phyloP scores from a whole-genome alignment of 2,329 filamentous ascomycete genomes.

The Emergomyces pasteurianus region DNA sequence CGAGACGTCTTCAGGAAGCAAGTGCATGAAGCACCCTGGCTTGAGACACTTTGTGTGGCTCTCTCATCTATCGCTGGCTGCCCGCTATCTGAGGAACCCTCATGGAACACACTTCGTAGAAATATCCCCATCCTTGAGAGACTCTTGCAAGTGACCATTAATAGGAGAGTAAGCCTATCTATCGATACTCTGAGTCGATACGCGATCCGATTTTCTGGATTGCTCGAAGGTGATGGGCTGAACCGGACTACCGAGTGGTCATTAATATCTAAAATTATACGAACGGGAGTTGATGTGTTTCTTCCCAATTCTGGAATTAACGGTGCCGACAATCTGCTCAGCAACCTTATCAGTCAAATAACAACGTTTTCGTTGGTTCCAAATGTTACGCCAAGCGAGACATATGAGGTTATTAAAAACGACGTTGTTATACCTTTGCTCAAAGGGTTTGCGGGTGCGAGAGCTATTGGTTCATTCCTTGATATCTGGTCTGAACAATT shows the following conservation, averaged over 20 bases:
- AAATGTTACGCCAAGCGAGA: conserved; percentile 8
- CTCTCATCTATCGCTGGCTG: conserved; percentile 29
- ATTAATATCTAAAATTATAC: conserved; percentile 30
- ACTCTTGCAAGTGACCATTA: conserved; percentile 28
- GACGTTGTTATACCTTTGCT: conserved; percentile 29
- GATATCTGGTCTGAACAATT: conserved; percentile 31
- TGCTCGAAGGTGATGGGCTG: conserved; percentile 21
- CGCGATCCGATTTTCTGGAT: conserved; percentile 26
- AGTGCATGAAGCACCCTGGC: conserved; percentile 37
- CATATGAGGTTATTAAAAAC: conserved; percentile 25
- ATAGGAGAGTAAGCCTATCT: conserved; percentile 28
- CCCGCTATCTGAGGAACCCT: conserved; percentile 18
- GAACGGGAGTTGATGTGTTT: conserved; percentile 32
- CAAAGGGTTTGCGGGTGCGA: conserved; percentile 28
- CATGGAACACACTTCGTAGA: conserved; percentile 1
- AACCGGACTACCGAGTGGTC: conserved; percentile 26
- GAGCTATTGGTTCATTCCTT: conserved; percentile 30
- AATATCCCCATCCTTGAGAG: conserved; percentile 24
- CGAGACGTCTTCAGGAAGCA: conserved; percentile 32
- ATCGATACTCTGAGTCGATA: conserved; percentile 30
- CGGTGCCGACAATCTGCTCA: conserved; percentile 25
- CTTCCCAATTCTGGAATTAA: conserved; percentile 32
- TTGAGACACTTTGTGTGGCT: conserved; percentile 37
- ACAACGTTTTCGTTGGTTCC: conserved; percentile 21
- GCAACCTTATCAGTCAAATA: conserved; percentile 26